phyloP scores from a whole-genome alignment of 164 flowering plant genomes.

The Cinnamomum chago region DNA sequence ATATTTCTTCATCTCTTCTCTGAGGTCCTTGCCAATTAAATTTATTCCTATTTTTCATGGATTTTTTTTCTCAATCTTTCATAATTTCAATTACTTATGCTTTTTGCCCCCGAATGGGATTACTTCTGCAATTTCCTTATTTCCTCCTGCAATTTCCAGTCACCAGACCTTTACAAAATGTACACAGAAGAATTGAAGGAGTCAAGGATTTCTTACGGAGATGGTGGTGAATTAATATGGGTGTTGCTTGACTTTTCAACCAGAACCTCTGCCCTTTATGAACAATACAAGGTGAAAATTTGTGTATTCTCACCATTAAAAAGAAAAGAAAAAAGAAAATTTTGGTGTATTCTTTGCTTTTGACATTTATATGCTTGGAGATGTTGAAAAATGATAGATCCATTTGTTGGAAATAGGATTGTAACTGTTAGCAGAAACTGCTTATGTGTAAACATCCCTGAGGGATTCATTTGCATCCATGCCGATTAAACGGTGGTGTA shows the following conservation, averaged over 20 bases:
- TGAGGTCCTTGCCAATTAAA: slow-evolving; percentile 43
- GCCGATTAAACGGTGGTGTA: no score
- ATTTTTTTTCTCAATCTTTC: not conserved
- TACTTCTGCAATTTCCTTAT: slow-evolving; percentile 6
- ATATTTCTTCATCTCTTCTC: slow-evolving; percentile 54
- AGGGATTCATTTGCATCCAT: not conserved
- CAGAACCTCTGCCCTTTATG: slow-evolving; percentile 34
- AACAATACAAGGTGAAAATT: slow-evolving; percentile 58
- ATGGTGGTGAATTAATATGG: slow-evolving; percentile 52
- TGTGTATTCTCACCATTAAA: no score
- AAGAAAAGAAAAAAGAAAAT: no score
- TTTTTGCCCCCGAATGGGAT: not conserved
- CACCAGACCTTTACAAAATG: slow-evolving; percentile 48
- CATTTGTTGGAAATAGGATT: not conserved
- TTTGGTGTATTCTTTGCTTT: not conserved
- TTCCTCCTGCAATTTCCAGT: slow-evolving; percentile 33
- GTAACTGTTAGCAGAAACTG: not conserved
- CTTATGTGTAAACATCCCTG: not conserved
- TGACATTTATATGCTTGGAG: not conserved
- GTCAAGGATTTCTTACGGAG: slow-evolving; percentile 64
- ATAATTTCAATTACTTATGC: not conserved
- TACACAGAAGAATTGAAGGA: slow-evolving; percentile 64
- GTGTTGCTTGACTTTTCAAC: slow-evolving; percentile 62
- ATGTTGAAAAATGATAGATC: not conserved
- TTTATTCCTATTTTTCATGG: slow-evolving; percentile 4